A percentile compares a stretch with the other conserved stretches of the same genome.
Conservation (phyloP, 23 red algal genomes). For the Chondrus crispus region DNA sequence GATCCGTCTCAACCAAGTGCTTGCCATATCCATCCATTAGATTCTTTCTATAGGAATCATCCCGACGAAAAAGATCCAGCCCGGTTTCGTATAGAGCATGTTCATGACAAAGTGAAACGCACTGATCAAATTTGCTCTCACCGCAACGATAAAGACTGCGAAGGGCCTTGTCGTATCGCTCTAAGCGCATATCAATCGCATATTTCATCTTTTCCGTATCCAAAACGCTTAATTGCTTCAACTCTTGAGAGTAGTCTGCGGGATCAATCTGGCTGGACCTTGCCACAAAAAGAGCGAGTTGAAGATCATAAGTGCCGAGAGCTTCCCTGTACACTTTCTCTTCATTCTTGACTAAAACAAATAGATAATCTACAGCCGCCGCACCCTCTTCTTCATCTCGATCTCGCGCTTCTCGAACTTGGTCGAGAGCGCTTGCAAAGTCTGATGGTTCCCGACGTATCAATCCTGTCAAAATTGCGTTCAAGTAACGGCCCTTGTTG, state of each 20-base stretch:
- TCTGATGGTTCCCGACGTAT: constrained; percentile 32
- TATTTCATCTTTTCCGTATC: constrained; percentile 34
- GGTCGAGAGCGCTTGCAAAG: constrained; percentile 3
- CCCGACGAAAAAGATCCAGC: constrained; percentile 24
- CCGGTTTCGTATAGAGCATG: constrained; percentile 45
- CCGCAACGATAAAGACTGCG: constrained; percentile 13
- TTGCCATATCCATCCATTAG: constrained; percentile 35
- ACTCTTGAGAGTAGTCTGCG: constrained; percentile 28
- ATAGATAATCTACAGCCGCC: constrained; percentile 50
- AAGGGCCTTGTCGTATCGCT: constrained; percentile 50
- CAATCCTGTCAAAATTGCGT: constrained; percentile 63
- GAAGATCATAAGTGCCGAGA: constrained; percentile 73
- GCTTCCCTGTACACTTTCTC: constrained; percentile 63
- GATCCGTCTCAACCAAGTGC: neutral
- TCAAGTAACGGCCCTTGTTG: constrained; percentile 9
- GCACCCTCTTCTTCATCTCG: constrained; percentile 21
- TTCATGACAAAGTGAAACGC: constrained; percentile 19
- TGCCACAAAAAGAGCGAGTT: constrained; percentile 54
- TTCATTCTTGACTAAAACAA: constrained; percentile 44
- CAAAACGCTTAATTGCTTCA: constrained; percentile 43
- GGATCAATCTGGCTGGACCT: constrained; percentile 66
- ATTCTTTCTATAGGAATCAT: neutral
- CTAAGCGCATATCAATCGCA: constrained; percentile 63
- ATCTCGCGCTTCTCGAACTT: neutral
- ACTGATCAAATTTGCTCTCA: neutral